Evolutionary conservation across 2,329 filamentous ascomycete genomes (phyloP).

Genomic region (Balansia obtecta): DNA sequence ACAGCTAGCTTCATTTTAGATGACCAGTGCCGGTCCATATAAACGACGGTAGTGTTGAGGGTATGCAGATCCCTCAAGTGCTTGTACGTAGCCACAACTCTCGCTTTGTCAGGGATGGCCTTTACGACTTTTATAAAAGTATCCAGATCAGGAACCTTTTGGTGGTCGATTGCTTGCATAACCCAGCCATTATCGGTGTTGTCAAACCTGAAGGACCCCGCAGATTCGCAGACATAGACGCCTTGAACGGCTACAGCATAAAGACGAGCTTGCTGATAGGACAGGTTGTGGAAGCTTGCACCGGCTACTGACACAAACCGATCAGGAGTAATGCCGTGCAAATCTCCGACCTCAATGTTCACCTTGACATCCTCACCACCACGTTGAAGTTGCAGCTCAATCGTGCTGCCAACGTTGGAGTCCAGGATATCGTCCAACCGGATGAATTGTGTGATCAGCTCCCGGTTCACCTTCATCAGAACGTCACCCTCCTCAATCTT

Average conservation of each 20-base stretch:
- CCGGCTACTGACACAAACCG: slow-evolving; percentile 91
- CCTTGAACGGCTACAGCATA: slow-evolving; percentile 88
- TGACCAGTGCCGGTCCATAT: slow-evolving; percentile 92
- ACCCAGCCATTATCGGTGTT: slow-evolving; percentile 87
- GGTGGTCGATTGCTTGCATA: slow-evolving; percentile 83
- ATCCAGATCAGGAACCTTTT: slow-evolving; percentile 76
- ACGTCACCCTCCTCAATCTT: slow-evolving; percentile 94
- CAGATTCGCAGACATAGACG: slow-evolving; percentile 89
- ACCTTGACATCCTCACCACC: slow-evolving; percentile 81
- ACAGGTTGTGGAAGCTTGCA: slow-evolving; percentile 88
- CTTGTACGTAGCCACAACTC: slow-evolving; percentile 90
- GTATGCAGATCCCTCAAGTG: slow-evolving; percentile 92
- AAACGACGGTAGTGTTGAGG: slow-evolving; percentile 81
- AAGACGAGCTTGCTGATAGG: slow-evolving; percentile 92
- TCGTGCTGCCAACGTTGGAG: slow-evolving; percentile 65
- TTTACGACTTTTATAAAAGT: slow-evolving; percentile 88
- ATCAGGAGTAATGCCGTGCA: slow-evolving; percentile 91
- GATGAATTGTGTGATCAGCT: slow-evolving; percentile 87
- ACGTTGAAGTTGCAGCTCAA: slow-evolving; percentile 74
- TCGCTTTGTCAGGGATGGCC: slow-evolving; percentile 65
- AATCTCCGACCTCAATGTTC: slow-evolving; percentile 72
- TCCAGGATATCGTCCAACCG: slow-evolving; percentile 85
- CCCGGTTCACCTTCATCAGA: slow-evolving; percentile 81
- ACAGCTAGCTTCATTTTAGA: slow-evolving; percentile 87
- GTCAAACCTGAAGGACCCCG: slow-evolving; percentile 90